A percentile compares a stretch with the other conserved stretches of the same genome.
These are phyloP conservation scores for Ogataea allantospora DNA, from an alignment of 805 yeast genomes.

Conservation along the genomic window DNA sequence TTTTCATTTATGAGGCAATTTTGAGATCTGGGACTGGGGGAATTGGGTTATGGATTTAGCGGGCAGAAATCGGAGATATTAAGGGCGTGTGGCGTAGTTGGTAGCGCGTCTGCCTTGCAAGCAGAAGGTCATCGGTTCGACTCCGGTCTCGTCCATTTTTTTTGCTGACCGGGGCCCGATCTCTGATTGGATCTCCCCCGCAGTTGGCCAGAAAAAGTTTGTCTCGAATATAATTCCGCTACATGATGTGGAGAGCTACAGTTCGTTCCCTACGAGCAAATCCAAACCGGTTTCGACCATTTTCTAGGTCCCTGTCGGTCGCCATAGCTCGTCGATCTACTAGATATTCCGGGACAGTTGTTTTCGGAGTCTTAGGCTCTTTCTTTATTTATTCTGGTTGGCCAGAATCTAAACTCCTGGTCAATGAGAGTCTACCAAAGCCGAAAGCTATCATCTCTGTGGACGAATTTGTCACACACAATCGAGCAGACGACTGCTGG, in stretches of 20 bases:
- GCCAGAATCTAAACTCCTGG: background rate
- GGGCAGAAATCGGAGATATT: background rate
- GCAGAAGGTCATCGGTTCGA: constrained; percentile 79
- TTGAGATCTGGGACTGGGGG: background rate
- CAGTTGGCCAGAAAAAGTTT: constrained; percentile 1
- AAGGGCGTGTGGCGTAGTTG: constrained; percentile 80
- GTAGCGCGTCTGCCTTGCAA: constrained; percentile 81
- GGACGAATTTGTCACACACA: constrained; percentile 52
- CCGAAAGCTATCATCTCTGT: constrained; percentile 24
- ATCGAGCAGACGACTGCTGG: constrained; percentile 70
- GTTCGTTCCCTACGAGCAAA: background rate
- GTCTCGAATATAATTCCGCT: background rate
- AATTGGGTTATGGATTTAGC: background rate
- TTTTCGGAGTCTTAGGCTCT: constrained; percentile 2
- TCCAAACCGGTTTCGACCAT: background rate
- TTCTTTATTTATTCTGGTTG: background rate
- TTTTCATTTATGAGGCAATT: background rate
- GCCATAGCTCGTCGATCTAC: background rate
- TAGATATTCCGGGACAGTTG: background rate
- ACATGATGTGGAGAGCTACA: background rate
- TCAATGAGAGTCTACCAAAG: background rate
- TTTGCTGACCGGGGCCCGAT: constrained; percentile 1
- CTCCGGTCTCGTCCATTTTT: constrained; percentile 66
- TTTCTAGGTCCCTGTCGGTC: background rate
- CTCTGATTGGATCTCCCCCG: constrained; percentile 6